Percentiles rank a stretch among this genome's conserved stretches.
These are phyloP conservation scores for Colletotrichum sp. DNA, from an alignment of 2,329 filamentous ascomycete species.

Conservation along the genomic window DNA sequence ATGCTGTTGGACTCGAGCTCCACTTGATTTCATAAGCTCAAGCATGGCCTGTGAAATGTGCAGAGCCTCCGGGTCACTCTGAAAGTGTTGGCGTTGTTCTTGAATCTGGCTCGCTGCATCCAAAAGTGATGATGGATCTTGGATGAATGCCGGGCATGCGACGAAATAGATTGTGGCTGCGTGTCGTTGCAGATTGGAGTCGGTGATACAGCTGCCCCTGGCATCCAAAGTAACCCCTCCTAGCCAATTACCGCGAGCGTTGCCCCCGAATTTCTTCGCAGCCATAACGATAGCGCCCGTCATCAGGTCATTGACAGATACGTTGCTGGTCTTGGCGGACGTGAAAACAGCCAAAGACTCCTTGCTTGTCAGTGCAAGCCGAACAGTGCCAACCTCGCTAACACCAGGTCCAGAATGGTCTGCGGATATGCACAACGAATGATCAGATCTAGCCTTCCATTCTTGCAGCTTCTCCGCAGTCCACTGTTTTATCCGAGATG, in stretches of 20 bases:
- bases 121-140: neutral
- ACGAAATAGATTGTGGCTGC: neutral
- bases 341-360: neutral
- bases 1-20: neutral
- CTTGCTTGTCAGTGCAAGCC: neutral
- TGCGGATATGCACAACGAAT: neutral
- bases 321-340: neutral
- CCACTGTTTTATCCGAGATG: neutral
- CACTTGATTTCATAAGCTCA: neutral
- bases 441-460: neutral
- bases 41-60: neutral
- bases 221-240: neutral
- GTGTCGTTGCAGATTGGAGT: neutral
- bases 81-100: neutral
- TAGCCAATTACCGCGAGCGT: neutral
- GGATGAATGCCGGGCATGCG: neutral
- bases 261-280: neutral
- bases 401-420: neutral
- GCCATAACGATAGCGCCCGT: neutral
- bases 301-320: neutral
- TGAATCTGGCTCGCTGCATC: neutral
- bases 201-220: neutral
- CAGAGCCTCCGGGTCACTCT: neutral
- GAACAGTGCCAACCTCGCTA: neutral
- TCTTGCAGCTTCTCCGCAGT: neutral